Evolutionary conservation across 1,284 basidiomycete species (phyloP), one percentile per base, ranked within the genome.

Genomic region (Ceratobasidium papillatum): DNA sequence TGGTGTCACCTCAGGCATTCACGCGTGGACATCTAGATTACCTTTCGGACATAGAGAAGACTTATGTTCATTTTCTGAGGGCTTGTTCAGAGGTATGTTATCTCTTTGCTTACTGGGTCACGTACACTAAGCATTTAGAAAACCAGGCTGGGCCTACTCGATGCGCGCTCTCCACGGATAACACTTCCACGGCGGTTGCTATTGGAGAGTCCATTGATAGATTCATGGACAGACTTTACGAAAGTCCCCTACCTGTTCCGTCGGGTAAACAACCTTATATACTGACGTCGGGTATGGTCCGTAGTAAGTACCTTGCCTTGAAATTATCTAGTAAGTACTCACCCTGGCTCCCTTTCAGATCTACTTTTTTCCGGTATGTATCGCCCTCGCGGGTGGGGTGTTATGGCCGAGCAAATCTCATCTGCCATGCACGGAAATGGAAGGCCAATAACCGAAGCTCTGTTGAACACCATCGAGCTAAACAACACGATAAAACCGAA

Each of bases 41-140:
- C 61, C 78, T 77, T 27, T 76, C 75, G 22, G 79, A 80, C 58
- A 78, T 78, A 0, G 80, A 80, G 47, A 78, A 75, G 34, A 78
- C 74, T 7, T 76, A 79, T 41, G 65, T 66, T 1, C 77, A 79
- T 52, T 80, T 80, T 73, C 58, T 77, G 30, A 65, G 65, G 14
- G 75, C 77, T 19, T 80, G 80, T 59, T 72, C 75, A 12, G 52
- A 77, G 52, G 79, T 78, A 74, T 56, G n/a, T 49, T 30, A 30
- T n/a, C 47, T 66, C 38, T 58, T 8, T 38, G 2, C 14, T n/a
- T 17, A 34, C 32, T 34, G 32, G 25, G 11, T 51, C 8, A n/a
- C n/a, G n/a, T 22, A 27, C 27, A 32, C 27, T 34, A 14, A 34
- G 12, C 45, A n/a, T 8, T 34, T 75, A 12, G 25, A 47, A n/a